These are phyloP conservation scores for Curvularia spicifera DNA, from an alignment of 2,329 filamentous ascomycete genomes.

Conservation along the genomic window DNA sequence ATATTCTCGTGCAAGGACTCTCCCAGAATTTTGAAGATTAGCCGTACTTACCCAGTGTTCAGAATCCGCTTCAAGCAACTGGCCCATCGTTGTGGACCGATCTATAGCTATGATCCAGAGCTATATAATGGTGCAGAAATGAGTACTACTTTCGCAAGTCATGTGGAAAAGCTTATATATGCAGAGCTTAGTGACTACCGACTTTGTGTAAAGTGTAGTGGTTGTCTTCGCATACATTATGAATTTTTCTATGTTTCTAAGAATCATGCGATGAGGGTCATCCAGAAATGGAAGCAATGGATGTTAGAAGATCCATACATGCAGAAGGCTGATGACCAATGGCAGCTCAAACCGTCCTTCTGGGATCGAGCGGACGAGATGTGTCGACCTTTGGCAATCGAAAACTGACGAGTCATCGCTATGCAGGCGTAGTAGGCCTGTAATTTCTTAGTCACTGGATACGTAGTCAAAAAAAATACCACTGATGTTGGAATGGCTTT, in stretches of 20 bases:
- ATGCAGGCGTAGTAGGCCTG: background rate
- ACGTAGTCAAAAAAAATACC: background rate
- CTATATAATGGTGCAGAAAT: background rate
- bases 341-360: background rate
- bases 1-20: background rate
- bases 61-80: too few relatives aligned
- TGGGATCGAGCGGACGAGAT: background rate
- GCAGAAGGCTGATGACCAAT: background rate
- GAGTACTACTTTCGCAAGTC: background rate
- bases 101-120: background rate
- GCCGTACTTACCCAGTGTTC: rapidly evolving
- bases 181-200: background rate
- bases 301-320: background rate
- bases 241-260: background rate
- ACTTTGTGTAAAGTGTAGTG: too few relatives aligned
- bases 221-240: rapidly evolving
- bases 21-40: background rate
- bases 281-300: background rate
- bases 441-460: background rate
- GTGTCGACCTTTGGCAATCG: background rate
- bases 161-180: background rate
- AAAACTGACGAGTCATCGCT: background rate
- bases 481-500: background rate
- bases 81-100: too few relatives aligned
- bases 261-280: background rate